Base-by-base conservation (phyloP, 305 asterid species). In the Solanum hybrid region DNA sequence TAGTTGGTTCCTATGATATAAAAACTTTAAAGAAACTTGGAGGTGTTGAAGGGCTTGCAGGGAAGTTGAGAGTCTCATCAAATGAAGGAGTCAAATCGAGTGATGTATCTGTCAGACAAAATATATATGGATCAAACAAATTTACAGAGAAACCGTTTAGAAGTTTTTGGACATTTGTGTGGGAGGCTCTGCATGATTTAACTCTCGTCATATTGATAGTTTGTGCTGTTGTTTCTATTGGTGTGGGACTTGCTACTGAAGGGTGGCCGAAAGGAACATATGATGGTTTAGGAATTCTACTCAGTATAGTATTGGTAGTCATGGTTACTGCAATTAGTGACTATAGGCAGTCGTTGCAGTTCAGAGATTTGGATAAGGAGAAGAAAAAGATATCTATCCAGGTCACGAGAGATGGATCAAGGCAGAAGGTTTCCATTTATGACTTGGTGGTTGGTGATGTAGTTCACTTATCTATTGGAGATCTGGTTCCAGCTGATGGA, bases 121-220 rank as follows among this genome's bases (percentile, higher is more conserved):
- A 90, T 83, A 75, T 95, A 29, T 97, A 91, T 90, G 99, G 99
- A 57, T 81, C 96, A 91, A 97, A 97, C 90, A 89, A 90, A 57
- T 97, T 92, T 92, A 93, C 98, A 2, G 99, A 97, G 92, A 97
- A 96, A 89, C 99, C 98, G 71, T 89, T 97, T 83, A 97, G 95
- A 93, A 95, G 97, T 71, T 96, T 97, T 91, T 95, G 96, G 97
- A 88, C 93, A 94, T 97, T 96, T 90, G 96, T 97, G 64, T 97
- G 98, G 99, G 99, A 97, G 34, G 99, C 99, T 89, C 93, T 96
- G 89, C 99, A 96, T 2, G 99, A 97, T 92, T 90, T 96, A 91
- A 97, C 99, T 26, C 99, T 97, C 61, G 81, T 97, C 90, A 97
- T 97, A 90, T 97, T 97, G 90, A 95, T 95, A 31, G 95, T 96